Percentiles rank a stretch among this genome's conserved stretches.
Conservation (phyloP, 495 filamentous ascomycete species). For the Penicillium atrosanguineum region DNA sequence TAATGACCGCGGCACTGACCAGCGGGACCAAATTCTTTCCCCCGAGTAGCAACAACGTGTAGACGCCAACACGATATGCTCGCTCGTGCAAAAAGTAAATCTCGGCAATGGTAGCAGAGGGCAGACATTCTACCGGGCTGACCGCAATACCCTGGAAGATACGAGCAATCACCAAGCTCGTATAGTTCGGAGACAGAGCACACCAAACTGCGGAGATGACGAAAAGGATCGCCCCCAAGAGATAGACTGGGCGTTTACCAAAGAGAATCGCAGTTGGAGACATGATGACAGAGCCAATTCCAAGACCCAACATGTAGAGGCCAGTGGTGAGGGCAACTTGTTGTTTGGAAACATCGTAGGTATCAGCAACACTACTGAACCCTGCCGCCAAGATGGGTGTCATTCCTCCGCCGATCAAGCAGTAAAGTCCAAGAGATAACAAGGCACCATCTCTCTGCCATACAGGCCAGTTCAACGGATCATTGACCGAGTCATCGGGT, state of each 20-base stretch:
- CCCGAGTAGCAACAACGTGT: slow-evolving; percentile 83
- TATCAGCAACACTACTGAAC: slow-evolving; percentile 74
- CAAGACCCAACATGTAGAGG: slow-evolving; percentile 92
- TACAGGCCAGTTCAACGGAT: slow-evolving; percentile 88
- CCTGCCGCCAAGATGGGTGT: slow-evolving; percentile 89
- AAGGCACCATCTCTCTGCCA: slow-evolving; percentile 82
- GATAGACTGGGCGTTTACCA: slow-evolving; percentile 90
- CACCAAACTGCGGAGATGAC: slow-evolving; percentile 81
- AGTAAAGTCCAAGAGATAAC: slow-evolving; percentile 84
- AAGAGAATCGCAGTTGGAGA: slow-evolving; percentile 90
- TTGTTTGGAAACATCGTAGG: slow-evolving; percentile 68
- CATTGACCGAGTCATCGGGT: slow-evolving; percentile 85
- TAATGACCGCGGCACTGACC: slow-evolving; percentile 83
- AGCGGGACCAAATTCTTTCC: slow-evolving; percentile 93
- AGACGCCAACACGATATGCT: slow-evolving; percentile 93
- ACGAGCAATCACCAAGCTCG: slow-evolving; percentile 75
- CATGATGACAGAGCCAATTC: slow-evolving; percentile 76
- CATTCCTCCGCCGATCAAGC: slow-evolving; percentile 90
- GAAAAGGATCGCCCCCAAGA: slow-evolving; percentile 73
- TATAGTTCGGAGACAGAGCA: slow-evolving; percentile 75
- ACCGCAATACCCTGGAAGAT: slow-evolving; percentile 87
- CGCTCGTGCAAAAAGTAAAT: slow-evolving; percentile 96
- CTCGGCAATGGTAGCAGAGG: slow-evolving; percentile 91
- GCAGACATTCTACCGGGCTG: slow-evolving; percentile 89
- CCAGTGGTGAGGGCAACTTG: slow-evolving; percentile 87